Percentiles rank a stretch among this genome's conserved stretches.
Conservation (phyloP, 129 eudicot genomes). For the Erigeron canadensis region DNA sequence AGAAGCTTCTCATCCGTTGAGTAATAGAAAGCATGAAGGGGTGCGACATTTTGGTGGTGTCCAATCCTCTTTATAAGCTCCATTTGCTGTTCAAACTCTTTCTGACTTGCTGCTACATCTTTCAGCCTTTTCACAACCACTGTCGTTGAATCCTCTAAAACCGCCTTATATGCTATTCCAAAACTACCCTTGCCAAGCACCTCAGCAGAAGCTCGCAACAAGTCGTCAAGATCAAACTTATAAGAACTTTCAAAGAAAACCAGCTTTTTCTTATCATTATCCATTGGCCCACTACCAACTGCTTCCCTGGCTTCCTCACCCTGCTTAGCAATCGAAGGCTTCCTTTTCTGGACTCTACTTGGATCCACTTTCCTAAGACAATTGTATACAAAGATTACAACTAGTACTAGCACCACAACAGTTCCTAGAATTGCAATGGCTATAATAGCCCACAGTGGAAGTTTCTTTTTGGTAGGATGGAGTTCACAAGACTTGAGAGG, state of each 20-base stretch:
- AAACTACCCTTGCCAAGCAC: constrained; percentile 85
- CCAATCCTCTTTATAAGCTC: constrained; percentile 65
- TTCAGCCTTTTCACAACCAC: constrained; percentile 77
- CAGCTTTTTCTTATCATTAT: constrained; percentile 21
- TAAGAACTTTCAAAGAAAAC: constrained; percentile 47
- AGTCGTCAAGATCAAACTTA: constrained; percentile 74
- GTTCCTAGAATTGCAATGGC: constrained; percentile 53
- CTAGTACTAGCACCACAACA: constrained; percentile 34
- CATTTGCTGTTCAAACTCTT: constrained; percentile 78
- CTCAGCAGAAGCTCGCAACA: constrained; percentile 84
- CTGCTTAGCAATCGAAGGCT: constrained; percentile 46
- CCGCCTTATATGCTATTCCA: constrained; percentile 76
- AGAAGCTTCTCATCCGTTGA: constrained; percentile 79
- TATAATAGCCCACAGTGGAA: constrained; percentile 45
- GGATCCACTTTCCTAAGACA: constrained; percentile 42
- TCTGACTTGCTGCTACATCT: constrained; percentile 50
- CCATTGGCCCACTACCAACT: constrained; percentile 52
- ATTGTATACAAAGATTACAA: constrained; percentile 34
- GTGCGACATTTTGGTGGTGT: constrained; percentile 64
- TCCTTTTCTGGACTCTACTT: constrained; percentile 36
- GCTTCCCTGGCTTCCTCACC: constrained; percentile 55
- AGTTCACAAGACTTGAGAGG: constrained; percentile 53
- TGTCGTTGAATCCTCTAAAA: constrained; percentile 59
- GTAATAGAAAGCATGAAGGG: constrained; percentile 72
- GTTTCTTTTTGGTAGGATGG: constrained; percentile 44